Evolutionary conservation across 805 yeast genomes (phyloP), one percentile per base, ranked within the genome.

Genomic region (Myxozyma neglecta): DNA sequence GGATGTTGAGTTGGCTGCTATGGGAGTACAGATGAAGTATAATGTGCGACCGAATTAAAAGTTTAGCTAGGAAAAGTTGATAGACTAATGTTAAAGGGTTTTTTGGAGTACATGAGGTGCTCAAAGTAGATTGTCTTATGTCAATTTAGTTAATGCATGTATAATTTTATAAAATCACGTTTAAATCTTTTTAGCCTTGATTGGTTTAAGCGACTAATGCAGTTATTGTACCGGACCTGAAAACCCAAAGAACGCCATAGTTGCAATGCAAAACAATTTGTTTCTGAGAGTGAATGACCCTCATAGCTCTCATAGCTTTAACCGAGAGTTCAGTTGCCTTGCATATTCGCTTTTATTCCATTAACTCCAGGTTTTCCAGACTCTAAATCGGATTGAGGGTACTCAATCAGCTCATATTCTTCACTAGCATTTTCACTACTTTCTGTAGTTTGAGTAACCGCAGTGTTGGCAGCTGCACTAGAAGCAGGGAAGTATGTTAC

Each of bases 21-120:
- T 94, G 99, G 98, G 98, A 77, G 91, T 94, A 69, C 86, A 89
- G 76, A 81, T 94, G 87, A 85, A 87, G 67, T 93, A 90, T 78
- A 89, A 89, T 70, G 96, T 92, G 56, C 86, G 82, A 57, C 97
- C 80, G 1, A 60, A 64, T 48, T 70, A 63, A 45, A 24, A 20
- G 8, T 46, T n/a, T 9, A 9, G 14, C 11, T n/a, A 1, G 36
- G 10, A n/a, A 20, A 24, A 24, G 29, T 24, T 24, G 29, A 24
- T 24, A 24, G n/a, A n/a, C 6, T 11, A 6, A 39, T n/a, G 3
- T 39, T 11, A n/a, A 39, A 39, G 42, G 13, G n/a, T 13, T 39
- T 36, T 39, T 39, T 3, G 42, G n/a, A 13, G 42, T 39, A 39
- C n/a, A 2, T 39, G n/a, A 24, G 29, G 29, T 24, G 29, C 29